Evolutionary conservation across 2,329 filamentous ascomycete species (phyloP).

Genomic region (Neofusicoccum kwambonambiense): DNA sequence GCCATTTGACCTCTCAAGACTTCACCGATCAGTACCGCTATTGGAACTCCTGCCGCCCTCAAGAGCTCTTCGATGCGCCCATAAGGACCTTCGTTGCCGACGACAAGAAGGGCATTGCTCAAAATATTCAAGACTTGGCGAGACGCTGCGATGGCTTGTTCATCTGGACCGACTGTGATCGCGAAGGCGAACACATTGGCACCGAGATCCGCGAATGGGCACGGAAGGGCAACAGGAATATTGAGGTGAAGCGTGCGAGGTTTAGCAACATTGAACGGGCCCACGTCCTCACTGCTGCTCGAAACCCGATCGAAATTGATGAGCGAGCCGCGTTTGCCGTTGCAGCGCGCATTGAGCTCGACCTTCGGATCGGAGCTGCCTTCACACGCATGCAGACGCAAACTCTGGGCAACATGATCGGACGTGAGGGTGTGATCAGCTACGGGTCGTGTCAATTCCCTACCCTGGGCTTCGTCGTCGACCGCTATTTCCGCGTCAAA

Average conservation of each 20-base stretch:
- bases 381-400: slow-evolving; percentile 88
- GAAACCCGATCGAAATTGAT: slow-evolving; percentile 73
- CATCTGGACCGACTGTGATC: slow-evolving; percentile 99
- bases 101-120: slow-evolving; percentile 77
- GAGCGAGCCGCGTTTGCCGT: slow-evolving; percentile 86
- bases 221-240: slow-evolving; percentile 65
- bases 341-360: slow-evolving; percentile 83
- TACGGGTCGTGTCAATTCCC: slow-evolving; percentile 98
- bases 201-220: slow-evolving; percentile 85
- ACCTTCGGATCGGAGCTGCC: slow-evolving; percentile 84
- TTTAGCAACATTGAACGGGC: slow-evolving; percentile 97
- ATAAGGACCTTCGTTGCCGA: slow-evolving; percentile 64
- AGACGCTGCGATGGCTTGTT: slow-evolving; percentile 71
- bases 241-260: slow-evolving; percentile 79
- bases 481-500: slow-evolving; percentile 88
- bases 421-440: slow-evolving; percentile 66
- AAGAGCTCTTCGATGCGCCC: slow-evolving; percentile 75
- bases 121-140: slow-evolving; percentile 81
- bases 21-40: slow-evolving; percentile 72
- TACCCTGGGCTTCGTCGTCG: slow-evolving; percentile 93
- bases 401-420: slow-evolving; percentile 70
- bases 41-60: slow-evolving; percentile 80
- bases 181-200: slow-evolving; percentile 95
- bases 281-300: slow-evolving; percentile 85
- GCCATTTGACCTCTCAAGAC: slow-evolving; percentile 79